Percentiles rank a stretch among this genome's conserved stretches.
phyloP scores from a whole-genome alignment of 129 eudicot genomes.

The Solidago caesia region DNA sequence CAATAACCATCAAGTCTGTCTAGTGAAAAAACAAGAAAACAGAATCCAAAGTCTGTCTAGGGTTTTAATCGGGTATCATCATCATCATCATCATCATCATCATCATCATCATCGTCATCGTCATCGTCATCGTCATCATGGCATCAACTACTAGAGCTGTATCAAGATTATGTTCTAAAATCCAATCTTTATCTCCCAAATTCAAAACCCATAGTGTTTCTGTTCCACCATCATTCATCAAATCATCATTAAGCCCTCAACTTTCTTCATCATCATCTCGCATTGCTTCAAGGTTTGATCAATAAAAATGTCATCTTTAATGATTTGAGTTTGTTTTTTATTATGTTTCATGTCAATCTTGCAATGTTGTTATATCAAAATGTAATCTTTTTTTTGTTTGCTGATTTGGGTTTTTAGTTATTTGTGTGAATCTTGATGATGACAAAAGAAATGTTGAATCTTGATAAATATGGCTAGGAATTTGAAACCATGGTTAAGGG shows the following conservation, averaged over 20 bases:
- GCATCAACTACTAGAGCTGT: constrained; percentile 36
- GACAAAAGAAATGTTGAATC: neutral
- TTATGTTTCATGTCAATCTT: neutral
- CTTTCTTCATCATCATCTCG: constrained; percentile 26
- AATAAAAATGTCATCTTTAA: neutral
- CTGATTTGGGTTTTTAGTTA: neutral
- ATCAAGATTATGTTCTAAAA: constrained; percentile 37
- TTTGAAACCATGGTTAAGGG: neutral
- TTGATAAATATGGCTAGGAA: neutral
- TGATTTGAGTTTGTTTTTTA: neutral
- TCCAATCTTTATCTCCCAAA: constrained; percentile 36
- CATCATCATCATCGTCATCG: no score
- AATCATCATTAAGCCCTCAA: constrained; percentile 32
- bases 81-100: no score
- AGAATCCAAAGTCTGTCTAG: no score
- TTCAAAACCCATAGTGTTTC: constrained; percentile 14
- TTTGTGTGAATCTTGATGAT: neutral
- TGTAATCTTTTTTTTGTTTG: constrained; percentile 15
- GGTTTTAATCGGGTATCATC: no score
- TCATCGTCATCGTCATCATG: no score
- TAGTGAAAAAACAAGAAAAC: no score
- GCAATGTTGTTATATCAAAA: neutral
- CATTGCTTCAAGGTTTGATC: constrained; percentile 43
- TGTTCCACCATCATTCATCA: constrained; percentile 26
- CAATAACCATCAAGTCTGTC: neutral